These are phyloP conservation scores for Chytriomyces sp. DNA, from an alignment of 192 early-diverging fungal species.

Conservation along the genomic window DNA sequence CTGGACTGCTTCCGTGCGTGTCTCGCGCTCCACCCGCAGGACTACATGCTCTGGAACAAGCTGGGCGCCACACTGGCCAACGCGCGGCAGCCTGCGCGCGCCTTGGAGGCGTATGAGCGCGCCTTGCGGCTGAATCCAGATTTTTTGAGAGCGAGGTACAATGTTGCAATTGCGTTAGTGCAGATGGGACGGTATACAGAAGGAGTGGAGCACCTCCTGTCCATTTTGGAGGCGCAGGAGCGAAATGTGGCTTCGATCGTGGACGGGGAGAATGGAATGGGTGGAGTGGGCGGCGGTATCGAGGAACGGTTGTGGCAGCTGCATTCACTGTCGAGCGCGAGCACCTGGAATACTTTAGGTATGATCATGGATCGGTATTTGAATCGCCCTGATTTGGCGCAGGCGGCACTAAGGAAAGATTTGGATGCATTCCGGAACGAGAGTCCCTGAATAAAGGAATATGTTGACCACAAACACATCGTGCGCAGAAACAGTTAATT, in stretches of 20 bases:
- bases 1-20: slow-evolving; percentile 96
- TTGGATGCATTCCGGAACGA: slow-evolving; percentile 66
- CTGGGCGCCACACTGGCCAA: slow-evolving; percentile 97
- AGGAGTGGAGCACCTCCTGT: slow-evolving; percentile 89
- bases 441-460: too few species aligned
- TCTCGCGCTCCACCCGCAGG: slow-evolving; percentile 79
- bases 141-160: slow-evolving; percentile 95
- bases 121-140: slow-evolving; percentile 94
- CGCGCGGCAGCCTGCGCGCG: slow-evolving; percentile 67
- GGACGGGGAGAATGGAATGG: slow-evolving; percentile 45
- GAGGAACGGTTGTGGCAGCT: slow-evolving; percentile 38
- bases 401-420: slow-evolving; percentile 74
- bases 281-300: slow-evolving; percentile 36
- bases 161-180: slow-evolving; percentile 90
- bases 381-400: slow-evolving; percentile 77
- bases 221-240: slow-evolving; percentile 82
- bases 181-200: slow-evolving; percentile 86
- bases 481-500: too few species aligned
- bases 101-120: slow-evolving; percentile 91
- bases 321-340: slow-evolving; percentile 52
- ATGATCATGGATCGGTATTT: slow-evolving; percentile 61
- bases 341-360: slow-evolving; percentile 84
- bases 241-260: slow-evolving; percentile 15
- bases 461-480: too few species aligned
- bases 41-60: slow-evolving; percentile 96